Base-by-base conservation (phyloP, 1,284 basidiomycete genomes). In the Sanguinoderma infundibulare region DNA sequence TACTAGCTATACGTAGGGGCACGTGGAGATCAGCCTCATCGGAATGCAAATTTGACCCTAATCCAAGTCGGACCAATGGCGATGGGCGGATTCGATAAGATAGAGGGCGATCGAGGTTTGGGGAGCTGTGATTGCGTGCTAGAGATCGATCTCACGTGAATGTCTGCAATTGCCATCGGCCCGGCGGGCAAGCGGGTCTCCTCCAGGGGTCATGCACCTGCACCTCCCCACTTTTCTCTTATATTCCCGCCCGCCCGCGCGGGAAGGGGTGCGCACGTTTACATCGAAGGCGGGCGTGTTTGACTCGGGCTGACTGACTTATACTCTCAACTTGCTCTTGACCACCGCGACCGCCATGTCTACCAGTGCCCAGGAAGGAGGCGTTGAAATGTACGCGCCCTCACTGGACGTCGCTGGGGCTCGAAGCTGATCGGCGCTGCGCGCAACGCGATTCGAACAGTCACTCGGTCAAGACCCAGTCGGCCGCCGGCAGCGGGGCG, bases 401-500 rank as follows among this genome's bases (percentile, higher is more conserved):
- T 9, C 26, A 8, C 9, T 17, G 5, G 14, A 17, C n/a, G 15
- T 22, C n/a, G 35, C 57, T 34, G 46, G 28, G 39, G 67, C n/a
- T n/a, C n/a, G n/a, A n/a, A n/a, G n/a, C n/a, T n/a, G n/a, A n/a
- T n/a, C n/a, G n/a, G n/a, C n/a, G n/a, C n/a, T n/a, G n/a, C n/a
- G n/a, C n/a, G n/a, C 22, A 17, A 40, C 24, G 58, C n/a, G n/a
- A n/a, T n/a, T n/a, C n/a, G n/a, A 55, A 32, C 57, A 84, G 82
- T 59, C 82, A 84, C 55, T 67, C 77, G 30, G 62, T 83, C 46
- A 69, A 77, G 52, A 80, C 76, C 70, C 61, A 76, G 7, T 65
- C 74, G 78, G 79, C 67, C 57, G 73, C 56, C 63, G 79, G 53
- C 71, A 70, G 68, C 61, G 78, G 76, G 67, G 81, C 69, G 12